phyloP scores from a whole-genome alignment of 2,329 filamentous ascomycete species.

The Capronia coronata region DNA sequence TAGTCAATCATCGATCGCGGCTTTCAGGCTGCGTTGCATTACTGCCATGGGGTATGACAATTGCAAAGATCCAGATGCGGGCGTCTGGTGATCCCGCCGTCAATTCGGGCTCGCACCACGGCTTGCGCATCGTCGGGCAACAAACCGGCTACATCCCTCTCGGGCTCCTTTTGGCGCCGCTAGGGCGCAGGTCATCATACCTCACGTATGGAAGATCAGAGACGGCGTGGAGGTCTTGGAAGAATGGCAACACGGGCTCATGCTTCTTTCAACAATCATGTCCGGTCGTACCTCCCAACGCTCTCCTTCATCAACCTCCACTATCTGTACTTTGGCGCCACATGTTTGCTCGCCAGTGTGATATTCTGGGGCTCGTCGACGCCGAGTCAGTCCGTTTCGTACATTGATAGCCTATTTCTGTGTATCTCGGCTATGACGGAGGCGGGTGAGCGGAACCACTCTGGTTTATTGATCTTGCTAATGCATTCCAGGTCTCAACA shows the following conservation, averaged over 20 bases:
- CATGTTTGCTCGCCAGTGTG: conserved; percentile 39
- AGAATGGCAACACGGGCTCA: background rate
- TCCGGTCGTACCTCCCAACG: background rate
- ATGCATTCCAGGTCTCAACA: conserved; percentile 34
- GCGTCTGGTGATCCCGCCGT: background rate
- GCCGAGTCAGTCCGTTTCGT: conserved; percentile 38
- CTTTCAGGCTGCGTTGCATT: too few species aligned
- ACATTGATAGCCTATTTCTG: conserved; percentile 44
- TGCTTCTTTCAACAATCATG: background rate
- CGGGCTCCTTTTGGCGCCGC: too few species aligned
- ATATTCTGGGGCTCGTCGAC: conserved; percentile 46
- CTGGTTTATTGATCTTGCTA: background rate
- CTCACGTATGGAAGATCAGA: too few species aligned
- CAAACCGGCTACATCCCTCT: background rate
- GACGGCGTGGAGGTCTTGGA: too few species aligned
- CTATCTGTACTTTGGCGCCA: conserved; percentile 40
- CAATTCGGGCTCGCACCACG: background rate
- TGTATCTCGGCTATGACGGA: conserved; percentile 44
- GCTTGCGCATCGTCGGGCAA: background rate
- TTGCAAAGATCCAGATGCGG: conserved; percentile 6
- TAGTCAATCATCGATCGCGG: too few species aligned
- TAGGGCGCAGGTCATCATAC: background rate
- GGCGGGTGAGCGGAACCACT: conserved; percentile 32
- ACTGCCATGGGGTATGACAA: conserved; percentile 16
- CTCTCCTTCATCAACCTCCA: conserved; percentile 41